Conservation (phyloP, 495 filamentous ascomycete genomes). For the Penicillium macrosclerotiorum region DNA sequence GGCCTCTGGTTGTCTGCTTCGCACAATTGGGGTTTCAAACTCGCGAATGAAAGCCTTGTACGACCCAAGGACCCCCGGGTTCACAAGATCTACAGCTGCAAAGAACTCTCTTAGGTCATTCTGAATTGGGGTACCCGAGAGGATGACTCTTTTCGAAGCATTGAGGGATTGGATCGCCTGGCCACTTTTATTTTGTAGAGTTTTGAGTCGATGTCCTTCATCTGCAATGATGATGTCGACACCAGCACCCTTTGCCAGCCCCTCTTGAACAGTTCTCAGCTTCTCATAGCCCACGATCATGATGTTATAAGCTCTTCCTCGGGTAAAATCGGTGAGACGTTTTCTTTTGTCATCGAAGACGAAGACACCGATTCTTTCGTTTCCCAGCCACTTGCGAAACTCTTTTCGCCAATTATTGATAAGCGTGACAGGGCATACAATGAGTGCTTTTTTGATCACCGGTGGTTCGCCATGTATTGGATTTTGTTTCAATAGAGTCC, state of each 20-base stretch:
- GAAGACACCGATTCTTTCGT: constrained; percentile 74
- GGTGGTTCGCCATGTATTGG: constrained; percentile 60
- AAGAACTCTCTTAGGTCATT: constrained; percentile 81
- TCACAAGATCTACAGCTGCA: constrained; percentile 76
- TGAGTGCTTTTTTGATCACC: constrained; percentile 73
- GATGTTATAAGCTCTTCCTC: constrained; percentile 68
- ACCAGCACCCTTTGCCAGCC: constrained; percentile 59
- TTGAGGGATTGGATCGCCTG: constrained; percentile 71
- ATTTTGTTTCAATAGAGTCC: constrained; percentile 81
- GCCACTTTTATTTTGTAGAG: constrained; percentile 76
- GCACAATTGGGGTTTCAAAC: constrained; percentile 72
- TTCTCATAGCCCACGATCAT: constrained; percentile 88
- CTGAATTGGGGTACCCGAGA: constrained; percentile 78
- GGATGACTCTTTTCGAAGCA: constrained; percentile 63
- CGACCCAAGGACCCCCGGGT: constrained; percentile 68
- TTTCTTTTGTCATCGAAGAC: constrained; percentile 66
- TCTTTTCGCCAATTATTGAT: constrained; percentile 82
- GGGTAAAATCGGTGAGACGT: constrained; percentile 71
- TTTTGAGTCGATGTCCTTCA: constrained; percentile 80
- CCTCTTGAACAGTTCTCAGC: constrained; percentile 64
- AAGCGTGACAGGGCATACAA: constrained; percentile 77
- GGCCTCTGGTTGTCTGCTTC: constrained; percentile 70
- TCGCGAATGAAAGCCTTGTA: constrained; percentile 68
- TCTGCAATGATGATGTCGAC: constrained; percentile 81
- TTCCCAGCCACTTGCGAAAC: constrained; percentile 78